These are phyloP conservation scores for Pichia norvegensis DNA, from an alignment of 1,139 yeast genomes.

Conservation along the genomic window DNA sequence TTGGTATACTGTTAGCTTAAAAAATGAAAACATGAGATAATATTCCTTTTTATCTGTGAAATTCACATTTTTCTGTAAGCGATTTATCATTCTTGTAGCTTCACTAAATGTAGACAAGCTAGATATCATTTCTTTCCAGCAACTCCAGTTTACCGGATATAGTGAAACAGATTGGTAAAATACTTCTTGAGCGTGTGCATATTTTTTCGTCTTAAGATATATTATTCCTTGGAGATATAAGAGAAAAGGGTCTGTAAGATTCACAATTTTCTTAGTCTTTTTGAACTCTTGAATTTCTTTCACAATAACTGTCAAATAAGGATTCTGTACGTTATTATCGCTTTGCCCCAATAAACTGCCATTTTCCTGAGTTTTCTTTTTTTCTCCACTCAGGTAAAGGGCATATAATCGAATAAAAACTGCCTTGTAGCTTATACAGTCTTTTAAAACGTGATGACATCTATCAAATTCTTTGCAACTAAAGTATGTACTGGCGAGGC, in stretches of 20 bases:
- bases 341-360: constrained; percentile 54
- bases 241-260: constrained; percentile 50
- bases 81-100: constrained; percentile 41
- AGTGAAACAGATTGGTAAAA: constrained; percentile 50
- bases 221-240: constrained; percentile 64
- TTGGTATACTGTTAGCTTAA: constrained; percentile 64
- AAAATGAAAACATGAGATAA: constrained; percentile 54
- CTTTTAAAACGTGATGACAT: constrained; percentile 52
- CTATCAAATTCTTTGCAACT: constrained; percentile 82
- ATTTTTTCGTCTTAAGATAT: constrained; percentile 55
- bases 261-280: constrained; percentile 20
- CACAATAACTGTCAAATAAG: constrained; percentile 27
- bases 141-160: constrained; percentile 88
- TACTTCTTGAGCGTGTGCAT: constrained; percentile 48
- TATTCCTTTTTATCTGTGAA: constrained; percentile 22
- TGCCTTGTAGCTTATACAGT: constrained; percentile 48
- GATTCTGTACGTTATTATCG: constrained; percentile 27
- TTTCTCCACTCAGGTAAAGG: constrained; percentile 40
- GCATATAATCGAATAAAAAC: constrained; percentile 64
- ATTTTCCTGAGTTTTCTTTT: constrained; percentile 61
- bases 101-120: constrained; percentile 62
- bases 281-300: constrained; percentile 40
- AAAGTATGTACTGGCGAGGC: constrained; percentile 69
- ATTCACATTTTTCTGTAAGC: constrained; percentile 30
- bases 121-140: constrained; percentile 77